Conservation (phyloP, 345 rosid genomes). For the Arabidopsis arenosa region DNA sequence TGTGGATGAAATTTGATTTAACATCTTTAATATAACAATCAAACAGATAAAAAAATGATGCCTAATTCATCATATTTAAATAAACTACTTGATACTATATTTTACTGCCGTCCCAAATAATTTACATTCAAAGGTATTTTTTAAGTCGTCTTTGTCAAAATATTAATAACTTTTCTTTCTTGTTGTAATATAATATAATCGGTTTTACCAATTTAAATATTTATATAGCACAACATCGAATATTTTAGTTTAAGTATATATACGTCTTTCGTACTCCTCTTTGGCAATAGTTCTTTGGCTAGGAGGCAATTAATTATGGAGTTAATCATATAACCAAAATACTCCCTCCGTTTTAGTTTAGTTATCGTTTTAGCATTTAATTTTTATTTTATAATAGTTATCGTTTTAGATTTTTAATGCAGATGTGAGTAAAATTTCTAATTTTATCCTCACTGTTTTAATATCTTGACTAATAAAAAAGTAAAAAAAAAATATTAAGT, state of each 20-base stretch:
- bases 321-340: slow-evolving; percentile 17
- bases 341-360: no score
- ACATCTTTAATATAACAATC: not conserved
- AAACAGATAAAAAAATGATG: not conserved
- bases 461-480: no score
- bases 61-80: not conserved
- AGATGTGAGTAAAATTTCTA: no score
- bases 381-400: no score
- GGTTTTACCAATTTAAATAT: not conserved
- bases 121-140: not conserved
- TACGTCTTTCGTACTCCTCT: slow-evolving; percentile 15
- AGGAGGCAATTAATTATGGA: slow-evolving; percentile 31
- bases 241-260: not conserved
- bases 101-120: slow-evolving; percentile 25
- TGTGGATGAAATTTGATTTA: not conserved
- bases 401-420: no score
- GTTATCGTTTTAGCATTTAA: no score
- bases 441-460: no score
- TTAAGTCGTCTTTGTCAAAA: not conserved
- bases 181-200: not conserved
- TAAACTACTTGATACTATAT: slow-evolving; percentile 1
- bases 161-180: not conserved
- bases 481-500: no score
- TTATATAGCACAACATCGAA: not conserved
- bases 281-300: slow-evolving; percentile 36